phyloP scores from a whole-genome alignment of 1,284 basidiomycete species.

The Pyrrhoderma lamaoense region DNA sequence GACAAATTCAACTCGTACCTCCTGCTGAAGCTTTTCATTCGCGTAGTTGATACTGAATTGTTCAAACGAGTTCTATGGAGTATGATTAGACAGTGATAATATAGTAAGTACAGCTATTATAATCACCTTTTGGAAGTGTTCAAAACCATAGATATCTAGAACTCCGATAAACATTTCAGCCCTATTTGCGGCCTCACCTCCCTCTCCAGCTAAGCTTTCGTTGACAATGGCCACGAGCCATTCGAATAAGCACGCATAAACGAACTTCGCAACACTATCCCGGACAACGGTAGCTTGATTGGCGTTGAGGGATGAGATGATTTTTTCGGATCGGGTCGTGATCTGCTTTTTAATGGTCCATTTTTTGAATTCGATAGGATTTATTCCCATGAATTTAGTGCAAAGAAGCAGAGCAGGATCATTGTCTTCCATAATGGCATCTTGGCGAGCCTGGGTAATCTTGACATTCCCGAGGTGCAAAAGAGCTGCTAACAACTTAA shows the following conservation, averaged over 20 bases:
- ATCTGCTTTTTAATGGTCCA: slow-evolving; percentile 99
- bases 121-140: slow-evolving; percentile 88
- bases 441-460: slow-evolving; percentile 75
- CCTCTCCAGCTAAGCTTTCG: slow-evolving; percentile 88
- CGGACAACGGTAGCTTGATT: slow-evolving; percentile 92
- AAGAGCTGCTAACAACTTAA: slow-evolving; percentile 87
- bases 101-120: slow-evolving; percentile 12
- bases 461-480: slow-evolving; percentile 97
- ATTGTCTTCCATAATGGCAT: slow-evolving; percentile 80
- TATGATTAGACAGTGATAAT: slow-evolving; percentile 4
- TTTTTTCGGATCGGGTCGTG: slow-evolving; percentile 91
- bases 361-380: slow-evolving; percentile 92
- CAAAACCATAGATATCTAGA: slow-evolving; percentile 94
- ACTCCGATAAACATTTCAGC: slow-evolving; percentile 99
- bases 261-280: slow-evolving; percentile 97
- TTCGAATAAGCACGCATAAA: slow-evolving; percentile 98
- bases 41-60: slow-evolving; percentile 99
- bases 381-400: slow-evolving; percentile 86
- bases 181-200: slow-evolving; percentile 74
- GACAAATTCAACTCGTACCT: slow-evolving; percentile 40
- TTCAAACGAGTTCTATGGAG: slow-evolving; percentile 87
- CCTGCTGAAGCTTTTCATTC: slow-evolving; percentile 96
- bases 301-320: slow-evolving; percentile 79
- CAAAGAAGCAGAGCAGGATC: slow-evolving; percentile 79
- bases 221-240: slow-evolving; percentile 98